Evolutionary conservation across 176 grass and related monocot genomes (phyloP).

Genomic region (Oryza glumipatula): DNA sequence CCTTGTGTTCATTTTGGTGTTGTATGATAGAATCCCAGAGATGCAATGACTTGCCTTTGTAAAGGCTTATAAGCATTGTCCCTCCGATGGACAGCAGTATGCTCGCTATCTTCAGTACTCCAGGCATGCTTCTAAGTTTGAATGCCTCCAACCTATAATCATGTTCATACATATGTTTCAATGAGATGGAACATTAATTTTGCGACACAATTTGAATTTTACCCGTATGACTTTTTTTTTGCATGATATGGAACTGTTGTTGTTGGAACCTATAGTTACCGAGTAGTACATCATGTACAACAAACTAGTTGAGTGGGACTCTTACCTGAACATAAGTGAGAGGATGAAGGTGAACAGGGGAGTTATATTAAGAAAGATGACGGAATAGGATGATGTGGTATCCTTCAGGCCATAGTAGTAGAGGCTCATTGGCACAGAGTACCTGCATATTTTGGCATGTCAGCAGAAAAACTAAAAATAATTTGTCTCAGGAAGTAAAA

Average conservation of each 20-base stretch:
- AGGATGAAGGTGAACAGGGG: slow-evolving; percentile 58
- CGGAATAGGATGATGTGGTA: slow-evolving; percentile 53
- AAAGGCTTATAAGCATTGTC: too few relatives aligned
- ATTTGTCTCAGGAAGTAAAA: background rate
- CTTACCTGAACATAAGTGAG: slow-evolving; percentile 56
- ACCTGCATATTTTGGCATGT: slow-evolving; percentile 33
- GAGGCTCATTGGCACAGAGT: slow-evolving; percentile 54
- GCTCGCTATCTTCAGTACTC: too few relatives aligned
- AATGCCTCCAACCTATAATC: too few relatives aligned
- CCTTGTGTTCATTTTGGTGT: too few relatives aligned
- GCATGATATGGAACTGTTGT: background rate
- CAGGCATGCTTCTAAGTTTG: too few relatives aligned
- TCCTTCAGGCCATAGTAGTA: slow-evolving; percentile 61
- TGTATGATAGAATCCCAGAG: too few relatives aligned
- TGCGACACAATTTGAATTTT: background rate
- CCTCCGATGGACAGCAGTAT: too few relatives aligned
- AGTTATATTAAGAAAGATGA: slow-evolving; percentile 57
- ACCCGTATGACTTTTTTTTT: background rate
- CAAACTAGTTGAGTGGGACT: background rate
- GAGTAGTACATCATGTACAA: background rate
- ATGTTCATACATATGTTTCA: too few relatives aligned
- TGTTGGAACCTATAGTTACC: background rate
- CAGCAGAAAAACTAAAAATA: background rate
- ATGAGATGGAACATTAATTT: too few relatives aligned
- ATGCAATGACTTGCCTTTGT: too few relatives aligned